phyloP scores from a whole-genome alignment of 208 protist species.

The Leishmania tropica region DNA sequence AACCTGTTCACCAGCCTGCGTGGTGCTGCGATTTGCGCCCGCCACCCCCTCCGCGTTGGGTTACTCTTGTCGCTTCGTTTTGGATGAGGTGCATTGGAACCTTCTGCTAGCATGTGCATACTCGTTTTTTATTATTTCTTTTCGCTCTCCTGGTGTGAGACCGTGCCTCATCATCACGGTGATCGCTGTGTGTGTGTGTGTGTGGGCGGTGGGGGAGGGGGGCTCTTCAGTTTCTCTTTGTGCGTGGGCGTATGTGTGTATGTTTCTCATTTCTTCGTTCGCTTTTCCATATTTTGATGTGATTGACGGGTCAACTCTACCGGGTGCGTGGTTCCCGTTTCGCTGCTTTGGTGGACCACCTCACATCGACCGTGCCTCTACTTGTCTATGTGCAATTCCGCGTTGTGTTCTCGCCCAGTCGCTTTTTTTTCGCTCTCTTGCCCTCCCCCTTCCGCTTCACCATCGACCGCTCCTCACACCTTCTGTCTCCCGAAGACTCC shows the following conservation, averaged over 20 bases:
- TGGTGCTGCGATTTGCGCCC: neutral
- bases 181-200: neutral
- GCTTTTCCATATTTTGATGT: neutral
- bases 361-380: neutral
- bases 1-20: neutral
- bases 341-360: neutral
- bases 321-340: neutral
- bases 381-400: neutral
- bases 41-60: neutral
- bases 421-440: neutral
- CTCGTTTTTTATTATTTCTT: neutral
- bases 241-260: neutral
- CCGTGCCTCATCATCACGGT: no score
- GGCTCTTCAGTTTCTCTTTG: neutral
- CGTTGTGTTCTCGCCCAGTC: neutral
- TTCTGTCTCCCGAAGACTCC: neutral
- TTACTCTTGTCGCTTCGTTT: neutral
- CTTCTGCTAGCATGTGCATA: neutral
- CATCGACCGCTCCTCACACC: neutral
- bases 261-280: conserved; percentile 7
- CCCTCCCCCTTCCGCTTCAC: neutral
- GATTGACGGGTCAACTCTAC: neutral
- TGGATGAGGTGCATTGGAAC: neutral
- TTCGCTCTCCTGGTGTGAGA: neutral
- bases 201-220: neutral